Conservation (phyloP, 2,329 filamentous ascomycete species). For the Aspergillus sp. region DNA sequence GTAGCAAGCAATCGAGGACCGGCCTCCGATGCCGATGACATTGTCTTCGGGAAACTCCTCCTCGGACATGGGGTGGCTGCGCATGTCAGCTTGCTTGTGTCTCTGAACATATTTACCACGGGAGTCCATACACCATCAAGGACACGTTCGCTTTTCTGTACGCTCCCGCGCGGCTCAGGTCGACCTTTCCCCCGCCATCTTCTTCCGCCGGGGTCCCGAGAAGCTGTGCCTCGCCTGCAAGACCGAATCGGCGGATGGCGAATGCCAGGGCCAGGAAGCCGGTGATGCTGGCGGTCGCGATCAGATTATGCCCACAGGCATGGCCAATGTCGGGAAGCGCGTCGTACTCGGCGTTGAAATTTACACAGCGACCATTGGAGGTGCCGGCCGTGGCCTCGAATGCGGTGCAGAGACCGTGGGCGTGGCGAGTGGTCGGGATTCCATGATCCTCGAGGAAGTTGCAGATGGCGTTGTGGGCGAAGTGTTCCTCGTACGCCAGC, state of each 20-base stretch:
- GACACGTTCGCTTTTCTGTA: slow-evolving; percentile 20
- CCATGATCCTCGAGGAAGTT: slow-evolving; percentile 8
- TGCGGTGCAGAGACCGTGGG: slow-evolving; percentile 6
- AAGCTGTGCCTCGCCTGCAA: slow-evolving; percentile 12
- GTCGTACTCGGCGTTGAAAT: slow-evolving; percentile 22
- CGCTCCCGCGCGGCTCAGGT: slow-evolving; percentile 31
- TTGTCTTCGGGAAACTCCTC: background rate
- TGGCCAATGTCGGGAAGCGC: slow-evolving; percentile 17
- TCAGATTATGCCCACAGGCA: slow-evolving; percentile 18
- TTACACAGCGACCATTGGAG: slow-evolving; percentile 6
- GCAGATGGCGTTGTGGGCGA: slow-evolving; percentile 10
- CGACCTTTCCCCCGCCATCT: slow-evolving; percentile 18
- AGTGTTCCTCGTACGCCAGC: slow-evolving; percentile 11
- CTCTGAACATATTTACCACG: no score
- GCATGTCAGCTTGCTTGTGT: no score
- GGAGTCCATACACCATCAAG: slow-evolving; percentile 20
- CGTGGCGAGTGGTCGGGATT: slow-evolving; percentile 6
- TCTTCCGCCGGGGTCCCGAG: slow-evolving; percentile 22
- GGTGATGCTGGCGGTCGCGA: slow-evolving; percentile 11
- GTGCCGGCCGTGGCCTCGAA: slow-evolving; percentile 1
- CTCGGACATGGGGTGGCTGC: slow-evolving; percentile 16
- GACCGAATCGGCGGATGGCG: background rate
- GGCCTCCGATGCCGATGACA: slow-evolving; percentile 4
- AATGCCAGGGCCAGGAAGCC: slow-evolving; percentile 6
- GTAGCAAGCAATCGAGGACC: slow-evolving; percentile 11